Conservation (phyloP, 1,284 basidiomycete genomes). For the Abortiporus biennis region DNA sequence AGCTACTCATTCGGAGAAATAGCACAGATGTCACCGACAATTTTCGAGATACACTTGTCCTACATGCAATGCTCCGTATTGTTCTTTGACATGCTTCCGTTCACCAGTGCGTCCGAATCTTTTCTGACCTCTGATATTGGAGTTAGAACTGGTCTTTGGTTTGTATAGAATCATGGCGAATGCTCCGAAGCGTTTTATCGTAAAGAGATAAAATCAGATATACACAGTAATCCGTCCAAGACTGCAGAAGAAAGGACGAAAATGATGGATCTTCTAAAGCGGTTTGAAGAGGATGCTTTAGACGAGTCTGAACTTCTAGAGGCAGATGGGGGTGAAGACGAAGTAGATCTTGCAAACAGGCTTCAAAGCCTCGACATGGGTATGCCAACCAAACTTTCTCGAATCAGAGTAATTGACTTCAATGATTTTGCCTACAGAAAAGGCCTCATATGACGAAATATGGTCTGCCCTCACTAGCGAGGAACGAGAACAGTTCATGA, state of each 20-base stretch:
- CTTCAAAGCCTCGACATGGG: conserved; percentile 59
- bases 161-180: conserved; percentile 49
- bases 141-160: neutral
- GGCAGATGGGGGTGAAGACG: conserved; percentile 36
- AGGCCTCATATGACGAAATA: conserved; percentile 50
- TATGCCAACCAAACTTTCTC: conserved; percentile 23
- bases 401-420: neutral
- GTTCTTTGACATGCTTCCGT: conserved; percentile 73
- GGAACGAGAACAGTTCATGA: conserved; percentile 55
- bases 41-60: conserved; percentile 77
- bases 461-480: conserved; percentile 54
- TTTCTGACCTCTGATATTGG: neutral
- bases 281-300: conserved; percentile 57
- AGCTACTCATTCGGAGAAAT: conserved; percentile 10
- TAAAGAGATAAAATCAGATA: conserved; percentile 59
- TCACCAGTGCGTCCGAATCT: conserved; percentile 43
- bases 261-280: conserved; percentile 66
- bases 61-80: conserved; percentile 73
- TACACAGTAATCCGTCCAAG: conserved; percentile 47
- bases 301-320: conserved; percentile 31
- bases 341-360: conserved; percentile 41
- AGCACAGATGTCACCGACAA: conserved; percentile 62
- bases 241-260: conserved; percentile 45
- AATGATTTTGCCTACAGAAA: conserved; percentile 44
- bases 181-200: conserved; percentile 78